These are phyloP conservation scores for Chaetomium fimeti DNA, from an alignment of 495 filamentous ascomycete species.

Conservation along the genomic window DNA sequence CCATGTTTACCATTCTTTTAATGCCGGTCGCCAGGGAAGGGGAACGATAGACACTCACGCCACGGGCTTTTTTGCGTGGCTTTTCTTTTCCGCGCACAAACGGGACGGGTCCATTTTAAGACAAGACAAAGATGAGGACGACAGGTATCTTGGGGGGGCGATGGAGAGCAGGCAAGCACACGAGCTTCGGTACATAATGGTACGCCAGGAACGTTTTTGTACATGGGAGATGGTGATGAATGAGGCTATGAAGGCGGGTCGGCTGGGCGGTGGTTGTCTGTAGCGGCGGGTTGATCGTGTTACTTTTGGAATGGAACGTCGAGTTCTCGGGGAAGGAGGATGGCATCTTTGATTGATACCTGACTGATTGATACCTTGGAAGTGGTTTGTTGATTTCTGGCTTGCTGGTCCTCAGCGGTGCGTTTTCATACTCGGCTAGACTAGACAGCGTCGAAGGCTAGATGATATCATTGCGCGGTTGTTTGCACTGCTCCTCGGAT, in stretches of 20 bases:
- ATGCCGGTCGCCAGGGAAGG: constrained; percentile 13
- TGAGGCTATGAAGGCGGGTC: not conserved
- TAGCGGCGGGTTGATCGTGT: not conserved
- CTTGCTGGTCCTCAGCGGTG: not conserved
- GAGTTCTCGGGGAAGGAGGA: not conserved
- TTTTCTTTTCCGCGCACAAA: not conserved
- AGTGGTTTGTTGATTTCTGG: not conserved
- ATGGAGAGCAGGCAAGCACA: not conserved
- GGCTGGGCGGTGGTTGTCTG: not conserved
- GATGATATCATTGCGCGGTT: not conserved
- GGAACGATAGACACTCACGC: not conserved
- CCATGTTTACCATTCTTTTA: constrained; percentile 12
- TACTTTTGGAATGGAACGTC: not conserved
- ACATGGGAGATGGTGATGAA: constrained; percentile 6
- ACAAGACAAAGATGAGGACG: not conserved
- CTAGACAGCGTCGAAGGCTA: constrained; percentile 8
- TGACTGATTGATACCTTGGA: constrained; percentile 4
- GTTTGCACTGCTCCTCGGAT: not conserved
- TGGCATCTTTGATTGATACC: constrained; percentile 2
- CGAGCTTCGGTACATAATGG: not conserved
- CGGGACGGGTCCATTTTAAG: not conserved
- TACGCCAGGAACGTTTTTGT: not conserved
- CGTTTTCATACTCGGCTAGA: constrained; percentile 3
- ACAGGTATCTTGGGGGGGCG: not conserved
- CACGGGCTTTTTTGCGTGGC: not conserved